Conservation (phyloP, 768 basidiomycete species). For the Sutorius australiensis region DNA sequence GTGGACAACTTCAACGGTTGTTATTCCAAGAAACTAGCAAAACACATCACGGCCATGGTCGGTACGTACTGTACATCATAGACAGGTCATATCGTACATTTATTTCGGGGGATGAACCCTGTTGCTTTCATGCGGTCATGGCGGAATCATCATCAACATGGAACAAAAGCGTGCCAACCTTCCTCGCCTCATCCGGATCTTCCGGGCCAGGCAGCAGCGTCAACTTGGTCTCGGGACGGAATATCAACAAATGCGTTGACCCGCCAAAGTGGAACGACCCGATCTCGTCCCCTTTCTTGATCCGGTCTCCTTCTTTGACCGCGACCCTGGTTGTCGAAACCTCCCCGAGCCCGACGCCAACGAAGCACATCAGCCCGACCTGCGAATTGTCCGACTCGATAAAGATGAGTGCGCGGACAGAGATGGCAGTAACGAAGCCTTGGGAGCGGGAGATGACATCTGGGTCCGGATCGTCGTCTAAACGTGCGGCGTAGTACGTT, state of each 20-base stretch:
- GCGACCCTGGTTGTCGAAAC: background rate
- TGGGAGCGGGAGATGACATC: background rate
- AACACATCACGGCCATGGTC: too few relatives aligned
- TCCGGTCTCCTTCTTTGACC: background rate
- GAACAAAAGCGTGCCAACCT: background rate
- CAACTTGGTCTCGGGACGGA: background rate
- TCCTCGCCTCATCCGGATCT: background rate
- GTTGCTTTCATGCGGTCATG: too few relatives aligned
- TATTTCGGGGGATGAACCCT: too few relatives aligned
- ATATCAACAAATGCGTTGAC: background rate
- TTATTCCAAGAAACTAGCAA: too few relatives aligned
- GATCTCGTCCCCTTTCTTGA: background rate
- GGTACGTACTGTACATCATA: too few relatives aligned
- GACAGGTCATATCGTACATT: too few relatives aligned
- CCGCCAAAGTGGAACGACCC: background rate
- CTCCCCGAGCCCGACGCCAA: background rate
- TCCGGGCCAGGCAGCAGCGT: background rate
- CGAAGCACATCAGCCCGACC: background rate
- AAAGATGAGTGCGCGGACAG: background rate
- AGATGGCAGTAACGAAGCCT: background rate
- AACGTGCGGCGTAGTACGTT: slow-evolving; percentile 45
- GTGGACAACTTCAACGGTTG: too few relatives aligned
- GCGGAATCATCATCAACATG: background rate
- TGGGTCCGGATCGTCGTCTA: slow-evolving; percentile 21
- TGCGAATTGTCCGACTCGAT: background rate